Evolutionary conservation across 305 asterid genomes (phyloP), one percentile per base, ranked within the genome.

Genomic region (Ilex paraguariensis): DNA sequence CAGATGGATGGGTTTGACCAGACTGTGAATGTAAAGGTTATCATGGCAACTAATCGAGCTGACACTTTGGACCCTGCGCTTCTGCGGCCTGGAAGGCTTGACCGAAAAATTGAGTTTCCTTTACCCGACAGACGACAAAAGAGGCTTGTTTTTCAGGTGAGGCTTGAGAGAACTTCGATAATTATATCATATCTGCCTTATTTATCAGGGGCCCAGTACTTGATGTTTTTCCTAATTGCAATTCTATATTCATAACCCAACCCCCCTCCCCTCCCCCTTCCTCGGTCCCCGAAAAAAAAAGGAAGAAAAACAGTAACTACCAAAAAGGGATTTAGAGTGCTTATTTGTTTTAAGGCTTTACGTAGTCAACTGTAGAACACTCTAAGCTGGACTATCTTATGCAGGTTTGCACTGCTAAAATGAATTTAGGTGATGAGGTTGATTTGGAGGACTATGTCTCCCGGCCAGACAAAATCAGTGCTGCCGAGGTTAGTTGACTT

Each of bases 401-500:
- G 28, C 91, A 90, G 94, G 97, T 87, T 51, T 87, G 92, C 79
- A 90, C 95, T 51, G 90, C 91, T 33, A 90, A 90, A 66, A 87
- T 90, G 95, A 90, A 90, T 71, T 67, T 90, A 45, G 51, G 96
- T 6, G 97, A 90, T 28, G 97, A 90, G 78, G 95, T 90, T 55
- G 97, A 90, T 70, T 69, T 90, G 75, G 97, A 90, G 70, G 97
- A 85, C 60, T 90, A 87, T 49, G 97, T 90, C 40, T 90, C 95
- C 17, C 88, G 95, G 33, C 97, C 95, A 31, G 95, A 90, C 73
- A 87, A 90, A 75, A 87, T 90, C 44, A 85, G 95, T 68, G 95
- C 96, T 65, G 95, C 97, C 63, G 96, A 87, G 95, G 97, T 90
- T 56, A 50, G 83, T 84, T 42, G 28, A 21, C 1, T 1, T 21